Evolutionary conservation across 2,329 filamentous ascomycete species (phyloP), one percentile per base, ranked within the genome.

Genomic region (Fusarium papillatum): DNA sequence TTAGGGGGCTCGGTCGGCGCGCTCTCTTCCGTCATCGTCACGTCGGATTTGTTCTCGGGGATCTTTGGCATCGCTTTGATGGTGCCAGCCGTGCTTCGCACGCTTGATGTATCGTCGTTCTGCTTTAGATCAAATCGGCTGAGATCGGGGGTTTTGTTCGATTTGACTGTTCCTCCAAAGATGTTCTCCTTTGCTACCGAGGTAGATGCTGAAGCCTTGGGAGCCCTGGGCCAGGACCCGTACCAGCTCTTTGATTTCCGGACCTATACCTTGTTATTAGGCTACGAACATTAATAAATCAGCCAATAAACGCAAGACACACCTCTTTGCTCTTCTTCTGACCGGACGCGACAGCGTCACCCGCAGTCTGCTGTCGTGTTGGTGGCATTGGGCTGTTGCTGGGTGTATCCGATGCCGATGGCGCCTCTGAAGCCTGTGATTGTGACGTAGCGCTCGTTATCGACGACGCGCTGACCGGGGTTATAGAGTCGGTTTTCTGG

Each of bases 141-240:
- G 38, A 91, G 84, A 75, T 91, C 88, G 5, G 87, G 83, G 1
- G 84, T 77, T 11, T 84, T 84, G n/a, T 79, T 83, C 2, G 88
- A 83, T 69, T 86, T 87, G 60, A 88, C 82, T 4, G 88, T 90
- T 60, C 88, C 90, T 36, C 90, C 91, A 57, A 90, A 82, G 34
- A 93, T 92, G 16, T 88, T 90, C 80, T 93, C 91, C 74, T 86
- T 87, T 5, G 90, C 90, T 55, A 93, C 84, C 64, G 91, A 89
- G 8, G 89, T 92, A 11, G 90, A 93, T 34, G 91, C 87, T 19
- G 86, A 83, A 9, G 91, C 89, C 78, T 93, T 93, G 36, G 88
- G 84, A 39, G 83, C 81, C 71, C 88, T 85, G 22, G 90, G 88
- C 90, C 90, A 92, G 22, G 91, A 90, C 65, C 90, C 90, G 81